phyloP scores from a whole-genome alignment of 345 rosid species.

The Eucalyptus regnans region DNA sequence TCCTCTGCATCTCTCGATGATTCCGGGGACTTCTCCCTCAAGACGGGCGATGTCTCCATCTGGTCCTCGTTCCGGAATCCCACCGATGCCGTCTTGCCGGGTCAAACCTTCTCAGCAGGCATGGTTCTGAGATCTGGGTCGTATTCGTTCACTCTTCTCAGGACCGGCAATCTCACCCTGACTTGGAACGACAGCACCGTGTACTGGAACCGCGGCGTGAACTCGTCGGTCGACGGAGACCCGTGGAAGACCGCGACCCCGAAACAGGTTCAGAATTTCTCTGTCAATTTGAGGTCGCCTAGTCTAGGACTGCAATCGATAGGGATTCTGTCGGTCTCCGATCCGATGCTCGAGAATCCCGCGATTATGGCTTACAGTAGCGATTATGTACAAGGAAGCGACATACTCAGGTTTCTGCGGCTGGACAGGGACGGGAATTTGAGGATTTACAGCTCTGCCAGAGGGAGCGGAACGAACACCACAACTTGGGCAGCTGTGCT shows the following conservation, averaged over 20 bases:
- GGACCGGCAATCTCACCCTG: constrained; percentile 34
- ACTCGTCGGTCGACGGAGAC: constrained; percentile 23
- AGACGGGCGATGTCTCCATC: neutral
- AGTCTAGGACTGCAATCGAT: constrained; percentile 18
- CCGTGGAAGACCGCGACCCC: neutral
- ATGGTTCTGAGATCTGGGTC: constrained; percentile 24
- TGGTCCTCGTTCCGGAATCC: constrained; percentile 69
- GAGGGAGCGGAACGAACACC: constrained; percentile 5
- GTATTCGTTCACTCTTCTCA: constrained; percentile 26
- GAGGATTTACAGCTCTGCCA: constrained; percentile 33
- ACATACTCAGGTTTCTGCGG: constrained; percentile 40
- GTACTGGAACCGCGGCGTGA: constrained; percentile 42
- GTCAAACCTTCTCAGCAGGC: constrained; percentile 24
- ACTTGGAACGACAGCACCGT: constrained; percentile 30
- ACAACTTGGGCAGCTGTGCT: constrained; percentile 41
- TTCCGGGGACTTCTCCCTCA: constrained; percentile 31
- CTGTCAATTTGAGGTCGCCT: constrained; percentile 24
- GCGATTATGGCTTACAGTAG: constrained; percentile 30
- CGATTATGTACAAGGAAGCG: constrained; percentile 43
- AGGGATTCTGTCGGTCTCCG: constrained; percentile 36
- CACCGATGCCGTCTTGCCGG: constrained; percentile 25
- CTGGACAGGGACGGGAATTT: constrained; percentile 56
- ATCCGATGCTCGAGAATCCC: constrained; percentile 5
- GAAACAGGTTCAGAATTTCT: neutral
- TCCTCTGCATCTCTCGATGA: constrained; percentile 39